Percentiles rank a stretch among this genome's conserved stretches.
These are phyloP conservation scores for Vitis riparia DNA, from an alignment of 164 flowering plant genomes.

Conservation along the genomic window DNA sequence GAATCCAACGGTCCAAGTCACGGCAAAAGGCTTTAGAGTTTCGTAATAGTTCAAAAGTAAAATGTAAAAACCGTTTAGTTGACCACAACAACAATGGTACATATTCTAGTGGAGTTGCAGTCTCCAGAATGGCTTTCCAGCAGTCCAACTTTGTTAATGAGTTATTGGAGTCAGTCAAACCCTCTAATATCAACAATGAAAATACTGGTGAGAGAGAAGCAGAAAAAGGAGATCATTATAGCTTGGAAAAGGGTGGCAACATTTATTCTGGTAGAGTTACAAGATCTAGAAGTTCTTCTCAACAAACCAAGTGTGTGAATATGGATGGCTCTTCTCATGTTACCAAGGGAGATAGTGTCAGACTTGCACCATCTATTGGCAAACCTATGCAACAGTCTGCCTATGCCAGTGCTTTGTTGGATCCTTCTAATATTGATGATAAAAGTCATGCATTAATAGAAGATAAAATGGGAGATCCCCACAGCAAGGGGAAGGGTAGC, in stretches of 20 bases:
- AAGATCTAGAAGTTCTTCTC: too few species aligned
- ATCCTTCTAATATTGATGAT: background rate
- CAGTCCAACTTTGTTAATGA: conserved; percentile 14
- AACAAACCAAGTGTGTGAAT: too few species aligned
- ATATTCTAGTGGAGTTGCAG: conserved; percentile 12
- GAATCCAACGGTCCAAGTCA: conserved; percentile 75
- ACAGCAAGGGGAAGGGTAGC: conserved; percentile 9
- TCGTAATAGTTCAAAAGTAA: conserved; percentile 64
- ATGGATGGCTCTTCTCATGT: too few species aligned
- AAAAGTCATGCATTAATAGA: conserved; percentile 12
- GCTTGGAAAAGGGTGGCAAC: too few species aligned
- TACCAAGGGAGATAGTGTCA: too few species aligned
- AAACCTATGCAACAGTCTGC: conserved; percentile 3
- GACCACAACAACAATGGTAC: conserved; percentile 10
- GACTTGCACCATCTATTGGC: background rate
- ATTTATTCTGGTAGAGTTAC: too few species aligned
- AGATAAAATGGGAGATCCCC: conserved; percentile 1
- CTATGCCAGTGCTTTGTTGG: conserved; percentile 6
- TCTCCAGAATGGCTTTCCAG: conserved; percentile 13
- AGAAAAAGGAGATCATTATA: conserved; percentile 1
- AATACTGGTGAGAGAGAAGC: background rate
- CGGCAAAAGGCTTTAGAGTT: conserved; percentile 84
- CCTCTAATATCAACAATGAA: background rate
- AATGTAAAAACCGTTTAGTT: conserved; percentile 16
- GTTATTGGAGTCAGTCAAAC: conserved; percentile 8